phyloP scores from a whole-genome alignment of 75 land plant species.

The Cupressus sempervirens region DNA sequence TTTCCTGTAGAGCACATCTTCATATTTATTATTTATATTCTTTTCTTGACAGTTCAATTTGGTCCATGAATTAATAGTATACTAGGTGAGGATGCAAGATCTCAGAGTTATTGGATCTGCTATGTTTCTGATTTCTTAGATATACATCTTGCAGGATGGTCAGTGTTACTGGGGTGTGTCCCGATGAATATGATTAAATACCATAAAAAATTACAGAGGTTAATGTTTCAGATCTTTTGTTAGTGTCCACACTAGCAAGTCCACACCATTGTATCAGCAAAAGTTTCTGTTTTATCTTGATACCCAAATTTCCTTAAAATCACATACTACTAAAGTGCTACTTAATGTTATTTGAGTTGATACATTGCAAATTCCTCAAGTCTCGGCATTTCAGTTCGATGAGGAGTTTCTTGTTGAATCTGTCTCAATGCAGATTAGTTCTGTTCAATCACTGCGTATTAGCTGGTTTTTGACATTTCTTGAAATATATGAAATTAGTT shows the following conservation, averaged over 20 bases:
- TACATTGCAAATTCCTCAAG: background rate
- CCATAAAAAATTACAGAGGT: background rate
- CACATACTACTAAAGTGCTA: background rate
- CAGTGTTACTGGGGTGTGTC: background rate
- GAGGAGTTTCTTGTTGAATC: background rate
- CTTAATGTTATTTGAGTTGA: background rate
- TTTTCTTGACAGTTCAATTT: background rate
- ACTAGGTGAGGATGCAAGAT: background rate
- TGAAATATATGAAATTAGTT: background rate
- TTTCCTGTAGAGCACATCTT: background rate
- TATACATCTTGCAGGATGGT: background rate
- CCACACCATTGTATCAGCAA: background rate
- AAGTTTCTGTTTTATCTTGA: background rate
- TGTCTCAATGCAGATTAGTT: background rate
- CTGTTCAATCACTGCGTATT: background rate
- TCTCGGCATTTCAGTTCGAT: background rate
- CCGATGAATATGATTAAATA: background rate
- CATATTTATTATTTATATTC: background rate
- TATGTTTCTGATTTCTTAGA: background rate
- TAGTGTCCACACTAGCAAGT: background rate
- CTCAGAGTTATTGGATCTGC: background rate
- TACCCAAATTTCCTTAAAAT: background rate
- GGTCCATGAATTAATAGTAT: background rate
- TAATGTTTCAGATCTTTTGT: background rate
- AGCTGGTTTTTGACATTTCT: slow-evolving; percentile 1